Evolutionary conservation across 306 rosid genomes (phyloP).

Genomic region (Ziziphus jujuba): DNA sequence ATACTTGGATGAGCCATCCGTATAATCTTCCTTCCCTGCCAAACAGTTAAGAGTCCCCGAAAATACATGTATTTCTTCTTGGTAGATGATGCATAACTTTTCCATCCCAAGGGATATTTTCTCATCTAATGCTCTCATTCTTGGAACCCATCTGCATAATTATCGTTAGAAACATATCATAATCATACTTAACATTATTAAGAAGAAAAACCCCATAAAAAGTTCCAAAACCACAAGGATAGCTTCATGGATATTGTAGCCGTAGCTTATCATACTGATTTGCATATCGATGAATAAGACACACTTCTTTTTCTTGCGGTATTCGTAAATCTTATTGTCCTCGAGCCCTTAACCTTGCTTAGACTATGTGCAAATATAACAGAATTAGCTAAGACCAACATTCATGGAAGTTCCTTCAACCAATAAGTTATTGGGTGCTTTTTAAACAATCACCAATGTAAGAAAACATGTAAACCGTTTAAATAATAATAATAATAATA

Average conservation of each 20-base stretch:
- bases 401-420: no score
- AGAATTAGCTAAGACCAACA: no score
- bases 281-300: no score
- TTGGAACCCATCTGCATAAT: slow-evolving; percentile 54
- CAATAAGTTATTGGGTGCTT: no score
- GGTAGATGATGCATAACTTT: slow-evolving; percentile 18
- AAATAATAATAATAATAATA: no score
- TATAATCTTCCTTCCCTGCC: slow-evolving; percentile 27
- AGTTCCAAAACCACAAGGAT: background rate
- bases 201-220: background rate
- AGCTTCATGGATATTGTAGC: background rate
- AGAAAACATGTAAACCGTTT: no score
- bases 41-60: slow-evolving; percentile 13
- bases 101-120: background rate
- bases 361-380: no score
- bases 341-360: no score
- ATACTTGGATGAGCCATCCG: background rate
- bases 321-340: no score
- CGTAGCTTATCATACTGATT: no score
- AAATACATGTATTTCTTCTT: slow-evolving; percentile 4
- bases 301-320: no score
- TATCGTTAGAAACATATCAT: slow-evolving; percentile 1
- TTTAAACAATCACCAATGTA: no score
- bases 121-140: slow-evolving; percentile 36
- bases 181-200: slow-evolving; percentile 3